A percentile compares a stretch with the other conserved stretches of the same genome.
phyloP scores from a whole-genome alignment of 768 basidiomycete species.

The Rhizopogon vesiculosus region DNA sequence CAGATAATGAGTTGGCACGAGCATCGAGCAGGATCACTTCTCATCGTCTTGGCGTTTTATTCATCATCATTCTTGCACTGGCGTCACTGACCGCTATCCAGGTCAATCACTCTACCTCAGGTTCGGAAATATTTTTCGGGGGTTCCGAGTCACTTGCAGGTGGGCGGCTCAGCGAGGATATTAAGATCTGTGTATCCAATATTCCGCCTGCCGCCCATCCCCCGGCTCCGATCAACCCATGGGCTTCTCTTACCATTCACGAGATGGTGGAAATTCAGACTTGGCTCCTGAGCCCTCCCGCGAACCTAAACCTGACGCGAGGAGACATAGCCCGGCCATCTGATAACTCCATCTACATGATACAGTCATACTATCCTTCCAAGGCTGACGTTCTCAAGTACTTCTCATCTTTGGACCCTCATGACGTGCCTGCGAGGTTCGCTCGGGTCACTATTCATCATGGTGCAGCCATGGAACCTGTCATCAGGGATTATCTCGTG shows the following conservation, averaged over 20 bases:
- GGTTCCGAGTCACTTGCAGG: background rate
- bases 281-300: slow-evolving; percentile 41
- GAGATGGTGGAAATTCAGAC: slow-evolving; percentile 39
- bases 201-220: slow-evolving; percentile 29
- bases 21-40: background rate
- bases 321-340: slow-evolving; percentile 26
- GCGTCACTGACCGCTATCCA: slow-evolving; percentile 9
- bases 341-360: slow-evolving; percentile 47
- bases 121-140: background rate
- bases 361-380: slow-evolving; percentile 45
- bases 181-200: slow-evolving; percentile 31
- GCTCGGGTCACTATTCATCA: slow-evolving; percentile 49
- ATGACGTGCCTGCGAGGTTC: slow-evolving; percentile 30
- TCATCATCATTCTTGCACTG: slow-evolving; percentile 10
- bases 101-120: background rate
- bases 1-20: background rate
- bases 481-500: slow-evolving; percentile 50
- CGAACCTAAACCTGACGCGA: slow-evolving; percentile 44
- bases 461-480: slow-evolving; percentile 35
- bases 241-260: slow-evolving; percentile 43
- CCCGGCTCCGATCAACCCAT: slow-evolving; percentile 43
- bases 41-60: slow-evolving; percentile 9
- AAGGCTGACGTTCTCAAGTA: slow-evolving; percentile 46
- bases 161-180: background rate
- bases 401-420: slow-evolving; percentile 30